Conservation (phyloP, 1,284 basidiomycete genomes). For the Ceratorhiza oryzae-sativae region DNA sequence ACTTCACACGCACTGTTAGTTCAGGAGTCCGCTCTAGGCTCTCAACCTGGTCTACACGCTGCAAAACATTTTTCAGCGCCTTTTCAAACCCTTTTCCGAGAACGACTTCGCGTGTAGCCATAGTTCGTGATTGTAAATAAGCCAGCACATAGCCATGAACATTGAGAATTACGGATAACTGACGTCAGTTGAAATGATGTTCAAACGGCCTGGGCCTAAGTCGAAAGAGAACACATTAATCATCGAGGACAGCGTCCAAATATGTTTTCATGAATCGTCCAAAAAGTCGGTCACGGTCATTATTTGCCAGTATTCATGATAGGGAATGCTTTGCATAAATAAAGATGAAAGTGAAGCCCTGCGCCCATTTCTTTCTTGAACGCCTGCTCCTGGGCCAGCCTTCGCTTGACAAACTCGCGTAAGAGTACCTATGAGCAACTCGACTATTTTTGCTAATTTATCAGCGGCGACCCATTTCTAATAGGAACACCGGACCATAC, state of each 20-base stretch:
- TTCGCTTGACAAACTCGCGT: slow-evolving; percentile 68
- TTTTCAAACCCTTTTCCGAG: slow-evolving; percentile 76
- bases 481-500: not conserved
- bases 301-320: slow-evolving; percentile 71
- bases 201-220: slow-evolving; percentile 65
- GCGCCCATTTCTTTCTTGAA: slow-evolving; percentile 53
- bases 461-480: not conserved
- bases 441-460: slow-evolving; percentile 74
- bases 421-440: slow-evolving; percentile 79
- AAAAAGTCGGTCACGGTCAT: slow-evolving; percentile 86
- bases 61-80: slow-evolving; percentile 69
- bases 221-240: not conserved
- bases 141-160: too few relatives aligned
- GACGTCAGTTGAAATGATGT: slow-evolving; percentile 82
- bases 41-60: slow-evolving; percentile 67
- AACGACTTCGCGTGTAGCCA: slow-evolving; percentile 72
- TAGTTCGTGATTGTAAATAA: slow-evolving; percentile 75
- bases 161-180: too few relatives aligned
- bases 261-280: too few relatives aligned
- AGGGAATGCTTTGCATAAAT: slow-evolving; percentile 66
- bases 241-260: too few relatives aligned
- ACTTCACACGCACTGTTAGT: slow-evolving; percentile 60
- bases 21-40: slow-evolving; percentile 47
- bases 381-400: slow-evolving; percentile 60
- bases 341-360: slow-evolving; percentile 50